Percentiles rank a stretch among this genome's conserved stretches.
Conservation (phyloP, 2,329 filamentous ascomycete species). For the Stachybotrys elegans region DNA sequence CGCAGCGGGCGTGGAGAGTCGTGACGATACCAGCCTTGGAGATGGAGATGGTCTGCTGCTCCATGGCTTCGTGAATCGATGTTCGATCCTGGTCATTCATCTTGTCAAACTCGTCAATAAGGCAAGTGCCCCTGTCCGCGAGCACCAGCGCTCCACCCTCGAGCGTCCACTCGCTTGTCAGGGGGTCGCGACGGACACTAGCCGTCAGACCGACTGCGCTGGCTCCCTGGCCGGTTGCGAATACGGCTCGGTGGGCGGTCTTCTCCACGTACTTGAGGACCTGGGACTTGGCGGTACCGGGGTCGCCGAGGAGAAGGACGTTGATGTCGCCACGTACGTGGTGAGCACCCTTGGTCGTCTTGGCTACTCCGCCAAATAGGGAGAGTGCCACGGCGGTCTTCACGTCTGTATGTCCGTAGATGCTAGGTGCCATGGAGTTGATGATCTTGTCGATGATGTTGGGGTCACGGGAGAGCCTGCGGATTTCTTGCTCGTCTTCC, state of each 20-base stretch:
- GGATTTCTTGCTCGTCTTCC: slow-evolving; percentile 88
- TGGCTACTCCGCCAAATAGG: slow-evolving; percentile 90
- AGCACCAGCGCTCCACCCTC: slow-evolving; percentile 94
- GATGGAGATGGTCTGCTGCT: slow-evolving; percentile 98
- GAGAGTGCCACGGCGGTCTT: slow-evolving; percentile 95
- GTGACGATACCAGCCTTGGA: slow-evolving; percentile 98
- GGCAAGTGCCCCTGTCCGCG: slow-evolving; percentile 87
- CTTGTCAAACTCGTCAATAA: slow-evolving; percentile 99
- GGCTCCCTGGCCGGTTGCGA: slow-evolving; percentile 95
- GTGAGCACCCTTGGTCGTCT: slow-evolving; percentile 82
- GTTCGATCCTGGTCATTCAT: slow-evolving; percentile 99
- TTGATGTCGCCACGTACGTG: slow-evolving; percentile 97
- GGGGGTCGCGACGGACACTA: slow-evolving; percentile 87
- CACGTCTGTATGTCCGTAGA: slow-evolving; percentile 94
- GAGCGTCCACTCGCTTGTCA: slow-evolving; percentile 95
- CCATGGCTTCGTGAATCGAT: slow-evolving; percentile 99
- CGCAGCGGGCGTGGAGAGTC: slow-evolving; percentile 90
- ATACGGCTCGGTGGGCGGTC: slow-evolving; percentile 93
- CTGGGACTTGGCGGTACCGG: slow-evolving; percentile 96
- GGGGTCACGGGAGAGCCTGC: slow-evolving; percentile 80
- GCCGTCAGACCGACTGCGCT: slow-evolving; percentile 97
- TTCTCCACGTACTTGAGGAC: slow-evolving; percentile 97
- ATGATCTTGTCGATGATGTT: slow-evolving; percentile 91
- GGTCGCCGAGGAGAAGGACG: slow-evolving; percentile 90
- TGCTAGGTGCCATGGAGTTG: slow-evolving; percentile 90